Evolutionary conservation across 257 asterid species (phyloP), one percentile per base, ranked within the genome.

Genomic region (Gentiana macrophylla): DNA sequence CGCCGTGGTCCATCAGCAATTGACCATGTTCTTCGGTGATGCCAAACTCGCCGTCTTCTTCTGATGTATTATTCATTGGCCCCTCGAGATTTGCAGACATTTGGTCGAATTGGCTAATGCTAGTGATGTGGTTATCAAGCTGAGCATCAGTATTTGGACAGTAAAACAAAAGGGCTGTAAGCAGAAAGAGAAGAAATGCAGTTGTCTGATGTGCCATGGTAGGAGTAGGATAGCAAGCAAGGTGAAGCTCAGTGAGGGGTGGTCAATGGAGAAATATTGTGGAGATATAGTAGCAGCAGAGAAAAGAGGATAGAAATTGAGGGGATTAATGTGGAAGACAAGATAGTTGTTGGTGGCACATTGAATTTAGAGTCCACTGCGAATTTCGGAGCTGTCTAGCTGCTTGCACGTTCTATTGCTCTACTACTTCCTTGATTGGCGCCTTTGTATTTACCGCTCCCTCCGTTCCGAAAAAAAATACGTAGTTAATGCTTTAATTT

Each of bases 351-450:
- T 12, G 49, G 71, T 72, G 62, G 64, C 53, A 43, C 44, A 62
- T 62, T 59, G 52, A 67, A 64, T 10, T 76, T 54, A 68, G 70
- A 70, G 74, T 76, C 76, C 73, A 70, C 55, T 62, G 51, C 59
- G 49, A 50, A 47, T 53, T 49, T 24, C 3, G 56, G 57, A 36
- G 35, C 56, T 43, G 72, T 53, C 56, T 45, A 64, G 55, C 67
- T 55, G 50, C 35, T 37, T 8, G 50, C 62, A 55, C 35, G 58
- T 24, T 53, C 60, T 24, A 34, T 11, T 57, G 37, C 12, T 63
- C 24, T 24, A 24, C 59, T 67, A 64, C 73, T 67, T 64, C 75
- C 81, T 58, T 70, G 46, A 78, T 72, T 72, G 50, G 37, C 84
- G 79, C 73, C 38, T 56, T 47, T 33, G 8, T 13, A 35, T 32